These are phyloP conservation scores for Royoungia palumana DNA, from an alignment of 768 basidiomycete genomes.

Conservation along the genomic window DNA sequence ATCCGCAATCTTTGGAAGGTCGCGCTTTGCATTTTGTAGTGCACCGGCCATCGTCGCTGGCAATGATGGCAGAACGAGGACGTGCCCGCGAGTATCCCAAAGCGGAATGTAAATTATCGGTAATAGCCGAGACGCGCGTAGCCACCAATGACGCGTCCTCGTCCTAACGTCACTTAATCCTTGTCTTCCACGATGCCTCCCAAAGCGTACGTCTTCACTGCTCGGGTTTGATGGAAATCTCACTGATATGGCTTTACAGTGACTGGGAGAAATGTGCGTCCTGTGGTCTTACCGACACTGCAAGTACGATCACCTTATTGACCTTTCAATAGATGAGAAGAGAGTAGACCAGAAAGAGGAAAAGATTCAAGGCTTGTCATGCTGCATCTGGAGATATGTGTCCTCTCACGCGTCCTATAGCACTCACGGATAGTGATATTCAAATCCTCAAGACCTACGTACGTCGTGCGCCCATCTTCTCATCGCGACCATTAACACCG, in stretches of 20 bases:
- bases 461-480: slow-evolving; percentile 25
- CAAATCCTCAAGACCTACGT: slow-evolving; percentile 99
- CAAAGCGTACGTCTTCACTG: slow-evolving; percentile 73
- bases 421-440: slow-evolving; percentile 96
- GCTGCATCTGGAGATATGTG: neutral
- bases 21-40: slow-evolving; percentile 83
- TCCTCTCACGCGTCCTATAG: slow-evolving; percentile 38
- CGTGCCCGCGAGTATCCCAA: slow-evolving; percentile 15
- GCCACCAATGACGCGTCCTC: slow-evolving; percentile 36
- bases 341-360: slow-evolving; percentile 83
- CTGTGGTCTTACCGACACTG: neutral
- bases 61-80: slow-evolving; percentile 1
- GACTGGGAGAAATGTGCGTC: slow-evolving; percentile 97
- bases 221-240: neutral
- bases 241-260: slow-evolving; percentile 40
- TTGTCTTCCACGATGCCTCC: slow-evolving; percentile 69
- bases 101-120: slow-evolving; percentile 30
- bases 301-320: slow-evolving; percentile 3
- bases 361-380: slow-evolving; percentile 77
- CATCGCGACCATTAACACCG: neutral
- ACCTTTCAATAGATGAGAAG: slow-evolving; percentile 64
- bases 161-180: slow-evolving; percentile 17
- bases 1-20: slow-evolving; percentile 85
- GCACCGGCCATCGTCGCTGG: slow-evolving; percentile 78
- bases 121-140: slow-evolving; percentile 27